Base-by-base conservation (phyloP, 1,284 basidiomycete genomes). In the Rhodotorula sp. region DNA sequence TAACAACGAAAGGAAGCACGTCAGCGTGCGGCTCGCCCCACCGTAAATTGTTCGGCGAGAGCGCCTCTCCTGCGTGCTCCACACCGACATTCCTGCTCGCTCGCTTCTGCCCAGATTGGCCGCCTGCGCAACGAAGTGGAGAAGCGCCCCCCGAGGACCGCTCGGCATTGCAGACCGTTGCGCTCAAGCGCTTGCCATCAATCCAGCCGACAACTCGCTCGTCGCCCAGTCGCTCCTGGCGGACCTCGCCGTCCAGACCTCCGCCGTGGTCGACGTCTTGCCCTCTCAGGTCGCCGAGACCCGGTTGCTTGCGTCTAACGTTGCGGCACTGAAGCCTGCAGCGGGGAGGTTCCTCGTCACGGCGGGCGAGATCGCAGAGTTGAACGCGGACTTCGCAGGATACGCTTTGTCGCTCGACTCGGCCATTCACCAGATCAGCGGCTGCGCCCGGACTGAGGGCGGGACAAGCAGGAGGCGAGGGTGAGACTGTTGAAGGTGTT, bases 401-500 rank as follows among this genome's bases (percentile, higher is more conserved):
- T 26, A 18, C 28, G 61, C 57, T 2, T 13, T 31, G 3, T 2
- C 9, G 26, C 46, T 63, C 46, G n/a, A 40, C 22, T 4, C 18
- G 4, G 26, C 15, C 2, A 7, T 68, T 10, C 20, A 15, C 5
- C 48, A 48, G 22, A 26, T 68, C n/a, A 24, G 44, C 2, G 7
- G 1, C 6, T 34, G 57, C 28, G 53, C 31, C 13, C 11, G 34
- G 22, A 28, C 9, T 10, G 51, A 47, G 31, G 51, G 8, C 20
- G 59, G 28, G 66, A 22, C 1, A 31, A 46, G 46, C 56, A 50
- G 31, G 28, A 63, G 34, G 51, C 66, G 3, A 22, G 66, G 44
- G 59, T 68, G 48, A 37, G 61, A 24, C 31, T 68, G 51, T 30
- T 68, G 22, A 59, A 56, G 62, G n/a, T 24, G n/a, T 64, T 68